Evolutionary conservation across 768 basidiomycete species (phyloP).

Genomic region (Hydnomerulius pinastri): DNA sequence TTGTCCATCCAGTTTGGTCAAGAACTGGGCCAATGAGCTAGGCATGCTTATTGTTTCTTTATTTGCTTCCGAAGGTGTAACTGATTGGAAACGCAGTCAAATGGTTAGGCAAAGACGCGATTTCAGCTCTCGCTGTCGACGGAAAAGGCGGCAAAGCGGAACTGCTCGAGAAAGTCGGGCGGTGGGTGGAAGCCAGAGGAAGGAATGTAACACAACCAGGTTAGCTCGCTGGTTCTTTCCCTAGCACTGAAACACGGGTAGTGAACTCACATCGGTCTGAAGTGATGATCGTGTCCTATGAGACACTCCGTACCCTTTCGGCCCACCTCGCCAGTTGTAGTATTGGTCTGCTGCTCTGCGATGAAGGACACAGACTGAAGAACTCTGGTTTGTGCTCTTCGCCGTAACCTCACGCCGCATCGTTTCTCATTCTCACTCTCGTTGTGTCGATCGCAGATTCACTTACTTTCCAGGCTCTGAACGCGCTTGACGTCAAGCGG

Average conservation of each 20-base stretch:
- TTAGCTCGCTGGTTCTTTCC: slow-evolving; percentile 32
- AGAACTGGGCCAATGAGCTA: slow-evolving; percentile 98
- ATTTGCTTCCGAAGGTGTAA: not conserved
- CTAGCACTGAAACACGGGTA: not conserved
- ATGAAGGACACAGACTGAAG: slow-evolving; percentile 96
- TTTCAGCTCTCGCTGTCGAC: slow-evolving; percentile 86
- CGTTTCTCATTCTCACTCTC: slow-evolving; percentile 3
- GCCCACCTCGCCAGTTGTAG: slow-evolving; percentile 74
- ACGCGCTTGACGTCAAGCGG: slow-evolving; percentile 79
- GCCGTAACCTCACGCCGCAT: not conserved
- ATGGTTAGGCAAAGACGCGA: slow-evolving; percentile 88
- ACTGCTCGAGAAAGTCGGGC: slow-evolving; percentile 72
- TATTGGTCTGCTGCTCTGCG: slow-evolving; percentile 92
- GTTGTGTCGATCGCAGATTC: slow-evolving; percentile 70
- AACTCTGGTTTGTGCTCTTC: slow-evolving; percentile 72
- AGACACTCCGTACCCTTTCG: slow-evolving; percentile 83
- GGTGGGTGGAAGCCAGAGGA: slow-evolving; percentile 90
- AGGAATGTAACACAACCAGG: slow-evolving; percentile 92
- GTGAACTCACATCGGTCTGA: not conserved
- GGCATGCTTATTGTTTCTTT: slow-evolving; percentile 49
- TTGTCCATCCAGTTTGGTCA: slow-evolving; percentile 94
- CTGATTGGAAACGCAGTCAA: slow-evolving; percentile 59
- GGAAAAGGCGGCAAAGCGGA: slow-evolving; percentile 89
- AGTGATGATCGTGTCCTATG: slow-evolving; percentile 99
- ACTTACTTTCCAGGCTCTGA: slow-evolving; percentile 83